phyloP scores from a whole-genome alignment of 1,284 basidiomycete genomes.

The Malassezia dermatis region DNA sequence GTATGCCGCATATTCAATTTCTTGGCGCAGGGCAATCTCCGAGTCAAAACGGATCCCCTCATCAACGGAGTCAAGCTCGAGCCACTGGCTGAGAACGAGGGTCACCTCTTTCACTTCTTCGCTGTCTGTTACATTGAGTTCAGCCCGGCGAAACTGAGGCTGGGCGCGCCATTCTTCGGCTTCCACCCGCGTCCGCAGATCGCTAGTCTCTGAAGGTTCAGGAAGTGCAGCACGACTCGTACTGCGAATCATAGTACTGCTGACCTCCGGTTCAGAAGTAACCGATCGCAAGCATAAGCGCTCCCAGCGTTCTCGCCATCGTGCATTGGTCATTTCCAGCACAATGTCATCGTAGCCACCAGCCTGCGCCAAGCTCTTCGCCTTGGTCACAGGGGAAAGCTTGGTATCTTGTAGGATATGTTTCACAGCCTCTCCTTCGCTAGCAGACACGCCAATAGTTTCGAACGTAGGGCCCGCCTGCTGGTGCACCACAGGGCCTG shows the following conservation, averaged over 20 bases:
- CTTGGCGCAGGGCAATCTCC: slow-evolving; percentile 86
- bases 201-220: slow-evolving; percentile 10
- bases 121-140: slow-evolving; percentile 75
- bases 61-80: slow-evolving; percentile 83
- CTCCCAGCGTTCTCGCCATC: slow-evolving; percentile 80
- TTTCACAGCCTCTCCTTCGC: slow-evolving; percentile 8
- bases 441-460: slow-evolving; percentile 18
- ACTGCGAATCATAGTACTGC: slow-evolving; percentile 19
- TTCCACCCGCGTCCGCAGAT: slow-evolving; percentile 49
- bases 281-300: slow-evolving; percentile 62
- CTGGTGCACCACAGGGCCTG: neutral
- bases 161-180: slow-evolving; percentile 80
- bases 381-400: slow-evolving; percentile 27
- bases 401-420: slow-evolving; percentile 2
- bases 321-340: slow-evolving; percentile 72
- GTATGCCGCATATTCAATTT: slow-evolving; percentile 84
- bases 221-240: slow-evolving; percentile 25
- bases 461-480: slow-evolving; percentile 25
- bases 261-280: slow-evolving; percentile 16
- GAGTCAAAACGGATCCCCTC: slow-evolving; percentile 92
- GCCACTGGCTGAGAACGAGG: slow-evolving; percentile 77
- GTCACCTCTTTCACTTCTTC: slow-evolving; percentile 74
- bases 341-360: slow-evolving; percentile 57
- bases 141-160: slow-evolving; percentile 67
- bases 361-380: slow-evolving; percentile 22